These are phyloP conservation scores for Suhomyces prunicola DNA, from an alignment of 805 yeast genomes.

Conservation along the genomic window DNA sequence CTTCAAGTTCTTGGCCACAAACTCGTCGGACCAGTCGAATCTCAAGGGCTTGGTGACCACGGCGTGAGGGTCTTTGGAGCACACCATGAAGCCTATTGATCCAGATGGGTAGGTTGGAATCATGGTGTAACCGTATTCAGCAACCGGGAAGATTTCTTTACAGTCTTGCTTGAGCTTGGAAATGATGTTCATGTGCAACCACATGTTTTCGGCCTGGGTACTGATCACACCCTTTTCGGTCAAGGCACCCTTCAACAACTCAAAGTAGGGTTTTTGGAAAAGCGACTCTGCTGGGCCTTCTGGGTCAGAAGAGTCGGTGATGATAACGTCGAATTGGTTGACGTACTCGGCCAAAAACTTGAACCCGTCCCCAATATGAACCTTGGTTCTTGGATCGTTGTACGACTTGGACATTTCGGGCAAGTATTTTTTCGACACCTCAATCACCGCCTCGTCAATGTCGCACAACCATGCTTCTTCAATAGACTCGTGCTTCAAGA, in stretches of 20 bases:
- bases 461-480: conserved; percentile 92
- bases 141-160: conserved; percentile 82
- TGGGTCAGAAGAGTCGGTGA: conserved; percentile 97
- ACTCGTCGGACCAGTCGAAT: conserved; percentile 51
- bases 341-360: conserved; percentile 81
- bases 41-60: conserved; percentile 70
- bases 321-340: conserved; percentile 88
- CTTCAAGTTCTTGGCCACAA: conserved; percentile 62
- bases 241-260: conserved; percentile 79
- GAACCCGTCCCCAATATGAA: conserved; percentile 96
- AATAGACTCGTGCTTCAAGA: conserved; percentile 81
- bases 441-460: conserved; percentile 90
- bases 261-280: conserved; percentile 90
- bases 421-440: conserved; percentile 79
- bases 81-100: conserved; percentile 97
- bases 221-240: conserved; percentile 88
- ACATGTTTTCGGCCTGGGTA: conserved; percentile 94
- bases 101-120: conserved; percentile 98
- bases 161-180: conserved; percentile 80
- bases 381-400: conserved; percentile 83
- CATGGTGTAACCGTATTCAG: conserved; percentile 85
- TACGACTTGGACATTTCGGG: conserved; percentile 86
- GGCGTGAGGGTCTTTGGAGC: conserved; percentile 68
- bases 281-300: conserved; percentile 97
- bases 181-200: conserved; percentile 86